phyloP scores from a whole-genome alignment of 2,329 filamentous ascomycete genomes.

The Sclerotinia glacialis region DNA sequence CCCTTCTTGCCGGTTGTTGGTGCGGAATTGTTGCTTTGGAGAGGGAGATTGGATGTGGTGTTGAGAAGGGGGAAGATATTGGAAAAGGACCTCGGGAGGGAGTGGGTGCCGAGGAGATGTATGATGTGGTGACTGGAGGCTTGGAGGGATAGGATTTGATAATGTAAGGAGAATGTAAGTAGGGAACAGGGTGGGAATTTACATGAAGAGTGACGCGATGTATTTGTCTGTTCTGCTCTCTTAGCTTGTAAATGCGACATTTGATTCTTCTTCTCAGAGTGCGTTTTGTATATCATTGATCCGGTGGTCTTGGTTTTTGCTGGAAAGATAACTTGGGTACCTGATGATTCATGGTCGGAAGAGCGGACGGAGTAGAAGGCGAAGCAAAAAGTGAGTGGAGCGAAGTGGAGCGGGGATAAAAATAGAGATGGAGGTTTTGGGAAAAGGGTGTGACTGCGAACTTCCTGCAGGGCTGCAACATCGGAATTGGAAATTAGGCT shows the following conservation, averaged over 20 bases:
- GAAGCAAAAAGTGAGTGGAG: no score
- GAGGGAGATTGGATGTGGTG: no score
- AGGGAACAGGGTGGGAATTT: background rate
- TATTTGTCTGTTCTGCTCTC: background rate
- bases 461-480: no score
- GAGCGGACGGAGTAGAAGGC: background rate
- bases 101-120: no score
- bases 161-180: background rate
- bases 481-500: background rate
- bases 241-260: background rate
- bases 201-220: no score
- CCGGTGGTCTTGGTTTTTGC: no score
- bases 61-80: no score
- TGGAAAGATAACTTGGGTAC: no score
- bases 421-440: background rate
- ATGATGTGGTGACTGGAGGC: background rate
- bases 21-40: no score
- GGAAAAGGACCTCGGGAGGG: no score
- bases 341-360: fast-evolving
- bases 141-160: background rate
- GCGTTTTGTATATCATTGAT: background rate
- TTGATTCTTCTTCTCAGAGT: background rate
- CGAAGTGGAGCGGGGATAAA: background rate
- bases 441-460: no score
- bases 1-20: no score